phyloP scores from a whole-genome alignment of 495 filamentous ascomycete genomes.

The Aspergillus hancockii region DNA sequence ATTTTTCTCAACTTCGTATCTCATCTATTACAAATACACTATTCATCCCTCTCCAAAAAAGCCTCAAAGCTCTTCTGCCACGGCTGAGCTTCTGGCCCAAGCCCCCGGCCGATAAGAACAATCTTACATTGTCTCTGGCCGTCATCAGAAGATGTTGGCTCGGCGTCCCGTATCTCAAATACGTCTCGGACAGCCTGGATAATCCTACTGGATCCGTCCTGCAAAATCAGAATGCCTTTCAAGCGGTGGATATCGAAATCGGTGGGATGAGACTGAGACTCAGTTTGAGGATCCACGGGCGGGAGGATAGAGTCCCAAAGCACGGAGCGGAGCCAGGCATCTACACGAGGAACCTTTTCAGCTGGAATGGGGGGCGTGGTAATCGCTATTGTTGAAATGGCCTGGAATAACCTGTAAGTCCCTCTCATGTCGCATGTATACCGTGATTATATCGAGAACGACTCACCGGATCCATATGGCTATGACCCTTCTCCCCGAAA shows the following conservation, averaged over 20 bases:
- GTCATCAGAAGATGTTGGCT: conserved; percentile 31
- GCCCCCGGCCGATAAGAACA: conserved; percentile 73
- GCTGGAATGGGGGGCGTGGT: conserved; percentile 55
- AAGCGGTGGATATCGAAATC: conserved; percentile 78
- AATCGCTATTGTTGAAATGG: conserved; percentile 84
- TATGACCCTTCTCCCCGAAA: conserved; percentile 65
- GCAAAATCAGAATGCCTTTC: conserved; percentile 71
- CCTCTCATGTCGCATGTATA: not conserved
- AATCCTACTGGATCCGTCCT: conserved; percentile 66
- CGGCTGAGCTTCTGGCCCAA: conserved; percentile 38
- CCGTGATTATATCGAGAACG: not conserved
- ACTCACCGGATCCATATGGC: conserved; percentile 80
- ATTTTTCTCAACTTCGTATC: not conserved
- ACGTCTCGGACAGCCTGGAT: conserved; percentile 91
- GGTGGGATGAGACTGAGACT: conserved; percentile 18
- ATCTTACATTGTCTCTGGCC: conserved; percentile 61
- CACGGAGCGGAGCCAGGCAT: conserved; percentile 79
- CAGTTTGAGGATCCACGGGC: conserved; percentile 1
- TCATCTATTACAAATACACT: not conserved
- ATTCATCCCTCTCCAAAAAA: conserved; percentile 22
- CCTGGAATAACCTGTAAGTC: conserved; percentile 44
- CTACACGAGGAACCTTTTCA: conserved; percentile 59
- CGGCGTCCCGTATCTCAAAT: conserved; percentile 81
- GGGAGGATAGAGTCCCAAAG: conserved; percentile 81
- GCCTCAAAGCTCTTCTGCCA: conserved; percentile 40